Percentiles rank a stretch among this genome's conserved stretches.
These are phyloP conservation scores for Talaromyces atroroseus DNA, from an alignment of 2,329 filamentous ascomycete genomes.

Conservation along the genomic window DNA sequence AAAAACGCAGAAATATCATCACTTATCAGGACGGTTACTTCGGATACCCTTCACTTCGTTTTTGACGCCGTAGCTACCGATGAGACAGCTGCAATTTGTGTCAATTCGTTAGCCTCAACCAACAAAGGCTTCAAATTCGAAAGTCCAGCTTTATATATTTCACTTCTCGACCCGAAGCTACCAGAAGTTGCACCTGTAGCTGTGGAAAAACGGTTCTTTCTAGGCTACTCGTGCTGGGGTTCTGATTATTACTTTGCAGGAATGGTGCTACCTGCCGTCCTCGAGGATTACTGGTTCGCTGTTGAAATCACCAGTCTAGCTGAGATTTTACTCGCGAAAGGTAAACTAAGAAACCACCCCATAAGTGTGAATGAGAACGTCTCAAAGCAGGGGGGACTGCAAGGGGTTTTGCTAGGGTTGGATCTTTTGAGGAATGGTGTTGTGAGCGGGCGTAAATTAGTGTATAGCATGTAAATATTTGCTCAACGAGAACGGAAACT, in stretches of 20 bases:
- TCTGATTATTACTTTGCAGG: conserved; percentile 3
- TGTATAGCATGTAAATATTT: not conserved
- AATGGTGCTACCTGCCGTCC: not conserved
- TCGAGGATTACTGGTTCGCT: not conserved
- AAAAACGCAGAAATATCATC: not conserved
- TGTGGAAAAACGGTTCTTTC: not conserved
- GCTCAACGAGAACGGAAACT: no score
- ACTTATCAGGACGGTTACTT: not conserved
- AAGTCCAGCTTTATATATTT: not conserved
- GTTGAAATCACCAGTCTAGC: not conserved
- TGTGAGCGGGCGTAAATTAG: conserved; percentile 1
- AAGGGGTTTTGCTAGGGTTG: not conserved
- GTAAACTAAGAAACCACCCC: not conserved
- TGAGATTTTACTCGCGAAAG: not conserved
- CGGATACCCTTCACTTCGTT: conserved; percentile 1
- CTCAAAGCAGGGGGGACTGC: not conserved
- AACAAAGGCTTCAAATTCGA: not conserved
- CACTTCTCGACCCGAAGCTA: not conserved
- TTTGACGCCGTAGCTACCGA: conserved; percentile 3
- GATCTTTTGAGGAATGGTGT: not conserved
- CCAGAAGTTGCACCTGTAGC: not conserved
- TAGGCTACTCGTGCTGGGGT: conserved; percentile 4
- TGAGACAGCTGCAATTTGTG: not conserved
- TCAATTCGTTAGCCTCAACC: not conserved
- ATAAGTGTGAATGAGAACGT: not conserved